Percentiles rank a stretch among this genome's conserved stretches.
Evolutionary conservation across 345 rosid genomes (phyloP).

Genomic region (Turnera subulata): DNA sequence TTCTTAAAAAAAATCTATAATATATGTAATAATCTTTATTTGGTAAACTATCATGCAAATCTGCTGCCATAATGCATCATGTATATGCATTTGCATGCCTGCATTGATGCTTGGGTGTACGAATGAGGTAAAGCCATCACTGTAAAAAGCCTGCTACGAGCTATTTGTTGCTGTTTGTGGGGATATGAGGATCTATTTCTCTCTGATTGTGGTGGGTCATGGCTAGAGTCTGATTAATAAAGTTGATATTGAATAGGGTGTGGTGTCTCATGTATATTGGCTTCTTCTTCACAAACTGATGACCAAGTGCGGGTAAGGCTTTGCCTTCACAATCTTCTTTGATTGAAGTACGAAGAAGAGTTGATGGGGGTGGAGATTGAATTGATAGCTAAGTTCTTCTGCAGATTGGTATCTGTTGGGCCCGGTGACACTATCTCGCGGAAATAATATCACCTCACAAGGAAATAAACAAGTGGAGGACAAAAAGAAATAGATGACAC

Average conservation of each 20-base stretch:
- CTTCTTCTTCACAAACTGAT: background rate
- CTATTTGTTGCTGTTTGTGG: conserved; percentile 21
- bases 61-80: background rate
- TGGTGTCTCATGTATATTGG: conserved; percentile 9
- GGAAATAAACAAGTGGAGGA: too few relatives aligned
- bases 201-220: conserved; percentile 10
- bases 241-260: conserved; percentile 20
- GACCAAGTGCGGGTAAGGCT: too few relatives aligned
- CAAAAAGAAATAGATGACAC: too few relatives aligned
- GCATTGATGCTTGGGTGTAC: conserved; percentile 21
- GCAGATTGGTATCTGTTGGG: background rate
- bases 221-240: conserved; percentile 31
- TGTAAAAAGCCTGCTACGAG: background rate
- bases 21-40: too few relatives aligned
- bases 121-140: background rate
- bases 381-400: too few relatives aligned
- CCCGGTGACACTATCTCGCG: too few relatives aligned
- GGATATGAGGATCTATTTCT: conserved; percentile 22
- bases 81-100: conserved; percentile 3
- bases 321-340: background rate
- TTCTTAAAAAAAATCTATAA: too few relatives aligned
- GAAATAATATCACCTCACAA: too few relatives aligned
- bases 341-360: background rate
- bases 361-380: too few relatives aligned
- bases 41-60: too few relatives aligned